Evolutionary conservation across 495 filamentous ascomycete species (phyloP).

Genomic region (Xylaria longipes): DNA sequence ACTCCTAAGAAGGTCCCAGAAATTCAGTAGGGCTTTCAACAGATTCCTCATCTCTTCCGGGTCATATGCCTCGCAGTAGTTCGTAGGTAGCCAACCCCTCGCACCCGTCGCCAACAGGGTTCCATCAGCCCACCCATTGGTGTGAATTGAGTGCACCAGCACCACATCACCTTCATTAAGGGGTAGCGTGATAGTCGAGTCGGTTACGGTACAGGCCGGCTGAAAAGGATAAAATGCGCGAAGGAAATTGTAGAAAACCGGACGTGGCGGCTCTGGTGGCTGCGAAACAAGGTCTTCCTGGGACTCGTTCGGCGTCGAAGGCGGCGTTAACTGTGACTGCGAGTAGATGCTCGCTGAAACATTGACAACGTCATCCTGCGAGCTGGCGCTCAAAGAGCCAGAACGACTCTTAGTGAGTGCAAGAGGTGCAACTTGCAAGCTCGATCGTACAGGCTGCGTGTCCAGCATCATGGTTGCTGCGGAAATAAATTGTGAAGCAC

Average conservation of each 20-base stretch:
- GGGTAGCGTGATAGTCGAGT: conserved; percentile 85
- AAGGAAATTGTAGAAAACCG: conserved; percentile 90
- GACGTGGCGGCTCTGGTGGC: conserved; percentile 52
- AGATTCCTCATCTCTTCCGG: conserved; percentile 83
- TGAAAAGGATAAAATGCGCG: conserved; percentile 97
- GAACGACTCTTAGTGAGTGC: conserved; percentile 69
- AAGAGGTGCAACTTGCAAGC: conserved; percentile 76
- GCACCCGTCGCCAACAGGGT: conserved; percentile 88
- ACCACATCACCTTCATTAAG: conserved; percentile 91
- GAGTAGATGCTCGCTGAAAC: conserved; percentile 50
- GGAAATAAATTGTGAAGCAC: conserved; percentile 35
- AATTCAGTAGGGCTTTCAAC: conserved; percentile 83
- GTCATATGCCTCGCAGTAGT: conserved; percentile 96
- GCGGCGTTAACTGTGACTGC: conserved; percentile 72
- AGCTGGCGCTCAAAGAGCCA: conserved; percentile 52
- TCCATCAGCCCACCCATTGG: conserved; percentile 98
- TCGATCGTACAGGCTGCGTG: conserved; percentile 58
- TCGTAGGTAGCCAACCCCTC: conserved; percentile 96
- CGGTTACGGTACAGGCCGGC: conserved; percentile 67
- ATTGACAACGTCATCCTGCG: conserved; percentile 40
- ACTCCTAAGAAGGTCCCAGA: conserved; percentile 89
- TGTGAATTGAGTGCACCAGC: conserved; percentile 94
- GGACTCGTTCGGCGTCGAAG: conserved; percentile 70
- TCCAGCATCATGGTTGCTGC: conserved; percentile 59
- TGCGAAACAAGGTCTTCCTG: conserved; percentile 61